phyloP scores from a whole-genome alignment of 352 stramenopile genomes.

The Globisporangium abappressorium region DNA sequence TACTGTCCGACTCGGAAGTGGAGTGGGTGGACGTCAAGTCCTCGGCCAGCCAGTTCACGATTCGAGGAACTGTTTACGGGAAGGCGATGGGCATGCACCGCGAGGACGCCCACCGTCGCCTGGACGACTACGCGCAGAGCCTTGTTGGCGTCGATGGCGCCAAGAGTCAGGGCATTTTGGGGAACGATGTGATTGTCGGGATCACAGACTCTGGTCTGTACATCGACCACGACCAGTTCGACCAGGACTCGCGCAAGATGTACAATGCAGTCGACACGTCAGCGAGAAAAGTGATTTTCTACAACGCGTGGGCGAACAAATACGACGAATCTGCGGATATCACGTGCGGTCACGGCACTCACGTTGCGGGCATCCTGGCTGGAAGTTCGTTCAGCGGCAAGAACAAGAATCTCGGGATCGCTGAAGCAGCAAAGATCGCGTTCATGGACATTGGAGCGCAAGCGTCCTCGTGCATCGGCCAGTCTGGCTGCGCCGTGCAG shows the following conservation, averaged over 20 bases:
- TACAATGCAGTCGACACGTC: constrained; percentile 36
- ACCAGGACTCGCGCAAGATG: constrained; percentile 56
- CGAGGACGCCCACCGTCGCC: constrained; percentile 26
- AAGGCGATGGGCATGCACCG: constrained; percentile 9
- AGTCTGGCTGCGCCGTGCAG: constrained; percentile 46
- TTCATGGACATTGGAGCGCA: constrained; percentile 90
- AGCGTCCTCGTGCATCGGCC: constrained; percentile 38
- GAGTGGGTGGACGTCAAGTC: constrained; percentile 61
- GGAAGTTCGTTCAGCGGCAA: constrained; percentile 71
- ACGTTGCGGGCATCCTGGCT: constrained; percentile 78
- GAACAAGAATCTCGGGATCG: constrained; percentile 63
- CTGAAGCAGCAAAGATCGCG: constrained; percentile 75
- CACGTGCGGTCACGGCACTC: constrained; percentile 85
- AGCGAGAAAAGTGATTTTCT: constrained; percentile 75
- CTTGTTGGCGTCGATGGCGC: constrained; percentile 67
- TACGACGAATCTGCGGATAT: constrained; percentile 64
- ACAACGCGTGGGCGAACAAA: constrained; percentile 70
- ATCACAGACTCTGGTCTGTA: constrained; percentile 83
- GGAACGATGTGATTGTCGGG: constrained; percentile 71
- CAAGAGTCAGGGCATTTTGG: constrained; percentile 55
- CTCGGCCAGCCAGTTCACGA: constrained; percentile 31
- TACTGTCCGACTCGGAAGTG: constrained; percentile 43
- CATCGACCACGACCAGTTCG: constrained; percentile 81
- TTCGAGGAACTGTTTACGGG: constrained; percentile 22
- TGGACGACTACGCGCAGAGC: constrained; percentile 59